A percentile compares a stretch with the other conserved stretches of the same genome.
Evolutionary conservation across 192 early-diverging fungal genomes (phyloP).

Genomic region (Thoreauomyces humboldtii): DNA sequence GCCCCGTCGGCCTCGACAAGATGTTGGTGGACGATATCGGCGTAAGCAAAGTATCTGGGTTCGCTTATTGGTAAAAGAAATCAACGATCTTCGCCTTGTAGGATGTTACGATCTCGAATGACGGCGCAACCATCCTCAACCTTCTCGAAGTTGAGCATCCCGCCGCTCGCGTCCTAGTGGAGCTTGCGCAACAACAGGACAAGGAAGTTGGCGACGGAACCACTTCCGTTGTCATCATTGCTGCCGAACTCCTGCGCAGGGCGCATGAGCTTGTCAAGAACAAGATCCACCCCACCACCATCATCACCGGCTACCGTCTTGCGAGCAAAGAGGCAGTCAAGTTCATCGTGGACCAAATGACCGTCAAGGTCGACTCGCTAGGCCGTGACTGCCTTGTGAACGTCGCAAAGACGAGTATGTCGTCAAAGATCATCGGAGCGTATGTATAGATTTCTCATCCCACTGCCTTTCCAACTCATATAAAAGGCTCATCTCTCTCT

Average conservation of each 20-base stretch:
- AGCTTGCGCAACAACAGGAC: conserved; percentile 99
- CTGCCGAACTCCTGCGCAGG: conserved; percentile 91
- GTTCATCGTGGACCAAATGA: conserved; percentile 96
- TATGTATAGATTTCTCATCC: no score
- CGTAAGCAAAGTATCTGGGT: no score
- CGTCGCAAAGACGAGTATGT: conserved; percentile 97
- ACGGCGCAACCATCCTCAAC: conserved; percentile 97
- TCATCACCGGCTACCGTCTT: conserved; percentile 95
- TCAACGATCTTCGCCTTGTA: no score
- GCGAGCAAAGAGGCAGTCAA: conserved; percentile 97
- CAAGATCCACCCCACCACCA: conserved; percentile 98
- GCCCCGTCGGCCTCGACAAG: conserved; percentile 99
- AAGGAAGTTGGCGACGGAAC: conserved; percentile 99
- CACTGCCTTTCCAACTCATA: no score
- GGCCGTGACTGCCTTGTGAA: conserved; percentile 91
- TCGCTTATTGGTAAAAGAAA: no score
- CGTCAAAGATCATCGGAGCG: conserved; percentile 96
- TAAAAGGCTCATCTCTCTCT: neutral
- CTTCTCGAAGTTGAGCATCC: conserved; percentile 99
- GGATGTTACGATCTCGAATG: conserved; percentile 99
- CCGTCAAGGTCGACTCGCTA: conserved; percentile 89
- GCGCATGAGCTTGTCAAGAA: conserved; percentile 98
- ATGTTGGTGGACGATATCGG: conserved; percentile 99
- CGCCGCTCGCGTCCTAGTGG: conserved; percentile 94
- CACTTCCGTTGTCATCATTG: conserved; percentile 98